These are phyloP conservation scores for Silene conica DNA, from an alignment of 148 eudicot genomes.

Conservation along the genomic window DNA sequence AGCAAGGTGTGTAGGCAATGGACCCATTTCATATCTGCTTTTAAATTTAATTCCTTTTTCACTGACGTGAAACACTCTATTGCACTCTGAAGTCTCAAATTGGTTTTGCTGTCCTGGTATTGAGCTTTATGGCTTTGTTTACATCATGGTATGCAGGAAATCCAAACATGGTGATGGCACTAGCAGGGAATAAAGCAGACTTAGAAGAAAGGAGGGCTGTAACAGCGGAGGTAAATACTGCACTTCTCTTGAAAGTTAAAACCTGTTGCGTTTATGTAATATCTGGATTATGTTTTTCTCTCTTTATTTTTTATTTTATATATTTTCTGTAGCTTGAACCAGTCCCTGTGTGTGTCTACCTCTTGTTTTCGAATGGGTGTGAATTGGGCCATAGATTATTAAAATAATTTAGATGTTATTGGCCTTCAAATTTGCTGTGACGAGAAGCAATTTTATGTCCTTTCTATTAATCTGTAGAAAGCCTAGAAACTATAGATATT, in stretches of 20 bases:
- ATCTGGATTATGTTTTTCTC: background rate
- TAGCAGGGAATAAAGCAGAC: conserved; percentile 93
- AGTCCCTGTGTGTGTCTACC: background rate
- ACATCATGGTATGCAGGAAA: conserved; percentile 49
- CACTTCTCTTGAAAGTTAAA: background rate
- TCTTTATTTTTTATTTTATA: too few relatives aligned
- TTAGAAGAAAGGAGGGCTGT: conserved; percentile 80
- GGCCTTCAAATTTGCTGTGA: background rate
- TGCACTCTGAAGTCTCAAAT: background rate
- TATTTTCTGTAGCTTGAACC: too few relatives aligned
- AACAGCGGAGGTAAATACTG: conserved; percentile 63
- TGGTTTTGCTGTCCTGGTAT: background rate
- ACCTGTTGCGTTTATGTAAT: background rate
- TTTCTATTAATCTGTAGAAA: too few relatives aligned
- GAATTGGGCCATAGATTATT: background rate
- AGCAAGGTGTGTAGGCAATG: conserved; percentile 61
- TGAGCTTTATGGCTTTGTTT: conserved; percentile 7
- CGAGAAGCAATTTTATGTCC: too few relatives aligned
- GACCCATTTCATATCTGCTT: background rate
- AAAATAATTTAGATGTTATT: background rate
- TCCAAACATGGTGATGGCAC: conserved; percentile 96
- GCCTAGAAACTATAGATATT: too few relatives aligned
- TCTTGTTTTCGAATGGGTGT: background rate
- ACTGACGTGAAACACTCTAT: background rate
- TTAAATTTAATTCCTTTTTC: background rate